Conservation (phyloP, 2,329 filamentous ascomycete genomes). For the Epichloe gansuensis region DNA sequence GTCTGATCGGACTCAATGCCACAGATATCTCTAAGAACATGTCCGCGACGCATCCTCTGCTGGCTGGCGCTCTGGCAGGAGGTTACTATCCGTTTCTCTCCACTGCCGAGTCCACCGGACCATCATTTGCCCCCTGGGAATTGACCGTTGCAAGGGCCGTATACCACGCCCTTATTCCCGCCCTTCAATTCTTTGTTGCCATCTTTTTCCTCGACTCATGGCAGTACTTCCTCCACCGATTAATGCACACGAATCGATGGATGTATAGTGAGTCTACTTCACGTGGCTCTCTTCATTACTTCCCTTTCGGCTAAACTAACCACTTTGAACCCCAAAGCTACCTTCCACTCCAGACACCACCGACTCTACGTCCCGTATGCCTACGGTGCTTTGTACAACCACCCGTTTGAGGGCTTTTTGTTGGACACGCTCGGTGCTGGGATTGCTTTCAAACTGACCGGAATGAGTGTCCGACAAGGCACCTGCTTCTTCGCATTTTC, state of each 20-base stretch:
- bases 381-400: conserved; percentile 93
- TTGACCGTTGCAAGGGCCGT: conserved; percentile 57
- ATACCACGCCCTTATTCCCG: conserved; percentile 68
- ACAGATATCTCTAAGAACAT: conserved; percentile 62
- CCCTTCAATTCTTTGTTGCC: conserved; percentile 62
- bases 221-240: conserved; percentile 94
- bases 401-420: conserved; percentile 85
- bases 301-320: conserved; percentile 7
- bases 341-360: conserved; percentile 91
- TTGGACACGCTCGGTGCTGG: conserved; percentile 84
- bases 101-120: conserved; percentile 43
- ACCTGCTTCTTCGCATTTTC: conserved; percentile 83
- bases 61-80: conserved; percentile 65
- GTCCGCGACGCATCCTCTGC: conserved; percentile 53
- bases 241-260: conserved; percentile 97
- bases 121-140: conserved; percentile 78
- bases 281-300: neutral
- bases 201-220: conserved; percentile 79
- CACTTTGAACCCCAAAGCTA: conserved; percentile 35
- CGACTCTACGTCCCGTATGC: conserved; percentile 95
- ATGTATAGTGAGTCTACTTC: conserved; percentile 62
- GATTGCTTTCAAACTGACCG: conserved; percentile 65
- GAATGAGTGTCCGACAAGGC: conserved; percentile 74
- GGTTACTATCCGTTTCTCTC: conserved; percentile 66
- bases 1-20: conserved; percentile 64